Base-by-base conservation (phyloP, 225 moss, liverwort and hornwort genomes). In the Physcomitrellopsis africana region DNA sequence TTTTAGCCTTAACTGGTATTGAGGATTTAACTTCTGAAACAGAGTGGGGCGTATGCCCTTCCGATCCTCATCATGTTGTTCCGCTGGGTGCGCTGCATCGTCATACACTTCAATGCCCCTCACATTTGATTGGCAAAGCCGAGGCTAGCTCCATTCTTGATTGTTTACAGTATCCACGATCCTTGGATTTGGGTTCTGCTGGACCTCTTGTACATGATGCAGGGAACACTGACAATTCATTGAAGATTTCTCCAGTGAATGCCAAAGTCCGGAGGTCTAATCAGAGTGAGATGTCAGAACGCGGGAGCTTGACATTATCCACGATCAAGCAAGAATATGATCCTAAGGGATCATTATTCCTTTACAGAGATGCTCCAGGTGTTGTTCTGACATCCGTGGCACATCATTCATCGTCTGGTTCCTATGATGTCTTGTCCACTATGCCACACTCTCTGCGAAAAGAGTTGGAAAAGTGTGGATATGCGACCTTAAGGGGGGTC, bases 341-440 rank as follows among this genome's bases (percentile, higher is more conserved):
- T 87, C 88, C 90, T 43, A 66, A 68, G 65, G 93, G 95, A 29
- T 86, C 89, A 8, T 75, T 75, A 10, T 92, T 92, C 69, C 89
- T 84, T 54, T 95, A 99, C 71, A 52, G 77, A 42, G 90, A 88
- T 59, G 87, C 91, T 74, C 86, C 94, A 68, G 97, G 90, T 10
- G 93, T 90, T 52, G 82, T 99, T 71, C 76, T 87, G 61, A 43
- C 70, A 26, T 81, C 81, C 29, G 56, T 69, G 18, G 74, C 75
- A 62, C 55, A 76, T 75, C 65, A 60, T 45, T 65, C 81, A 18
- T 51, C 46, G 20, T 63, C 51, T 24, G 73, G 19, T 62, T n/a
- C 42, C 23, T 66, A 60, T 60, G 62, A 80, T 46, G 60, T 51
- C n/a, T 58, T 72, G 41, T 77, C 74, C 17, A 75, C 75, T 11